Evolutionary conservation across 768 basidiomycete species (phyloP).

Genomic region (Agaricus bisporus): DNA sequence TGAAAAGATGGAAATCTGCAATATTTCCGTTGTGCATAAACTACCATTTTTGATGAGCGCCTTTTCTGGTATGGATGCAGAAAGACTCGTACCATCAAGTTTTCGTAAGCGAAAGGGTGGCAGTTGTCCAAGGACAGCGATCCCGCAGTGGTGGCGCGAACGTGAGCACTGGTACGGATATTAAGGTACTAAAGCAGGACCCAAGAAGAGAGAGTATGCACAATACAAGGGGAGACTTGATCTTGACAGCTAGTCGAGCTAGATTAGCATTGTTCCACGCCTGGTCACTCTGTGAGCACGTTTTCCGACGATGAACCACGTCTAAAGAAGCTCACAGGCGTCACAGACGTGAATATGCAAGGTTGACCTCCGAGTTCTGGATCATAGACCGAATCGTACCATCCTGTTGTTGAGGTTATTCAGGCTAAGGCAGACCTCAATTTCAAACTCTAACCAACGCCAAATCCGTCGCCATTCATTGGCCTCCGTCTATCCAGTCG

Average conservation of each 20-base stretch:
- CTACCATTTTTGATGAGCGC: constrained; percentile 20
- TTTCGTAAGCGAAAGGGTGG: constrained; percentile 90
- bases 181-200: neutral
- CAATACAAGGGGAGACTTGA: constrained; percentile 95
- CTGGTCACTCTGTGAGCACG: constrained; percentile 28
- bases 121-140: constrained; percentile 91
- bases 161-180: constrained; percentile 61
- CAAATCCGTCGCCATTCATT: constrained; percentile 96
- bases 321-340: constrained; percentile 51
- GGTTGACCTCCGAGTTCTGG: constrained; percentile 82
- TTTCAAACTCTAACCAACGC: constrained; percentile 59
- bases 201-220: constrained; percentile 28
- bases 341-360: constrained; percentile 93
- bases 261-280: constrained; percentile 98
- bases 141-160: constrained; percentile 89
- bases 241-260: constrained; percentile 92
- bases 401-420: constrained; percentile 43
- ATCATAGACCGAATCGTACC: constrained; percentile 88
- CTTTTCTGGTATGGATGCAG: neutral
- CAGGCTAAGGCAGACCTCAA: neutral
- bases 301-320: neutral
- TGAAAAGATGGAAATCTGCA: constrained; percentile 74
- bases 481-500: constrained; percentile 75
- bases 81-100: constrained; percentile 66
- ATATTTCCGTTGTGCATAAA: constrained; percentile 99